A percentile compares a stretch with the other conserved stretches of the same genome.
phyloP scores from a whole-genome alignment of 768 basidiomycete species.

The Amyloporia xantha region DNA sequence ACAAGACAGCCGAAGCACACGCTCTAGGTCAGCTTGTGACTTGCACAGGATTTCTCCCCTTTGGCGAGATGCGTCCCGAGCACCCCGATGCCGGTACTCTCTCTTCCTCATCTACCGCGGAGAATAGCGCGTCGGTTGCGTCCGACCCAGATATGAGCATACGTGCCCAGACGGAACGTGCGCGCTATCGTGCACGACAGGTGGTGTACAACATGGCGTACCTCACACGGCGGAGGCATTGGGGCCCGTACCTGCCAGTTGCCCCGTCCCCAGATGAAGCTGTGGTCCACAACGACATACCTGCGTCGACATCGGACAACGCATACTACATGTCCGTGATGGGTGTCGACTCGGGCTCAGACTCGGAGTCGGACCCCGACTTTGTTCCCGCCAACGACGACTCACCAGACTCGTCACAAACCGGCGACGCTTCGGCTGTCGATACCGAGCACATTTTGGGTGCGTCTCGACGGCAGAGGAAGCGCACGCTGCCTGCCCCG shows the following conservation, averaged over 20 bases:
- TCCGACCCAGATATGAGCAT: constrained; percentile 6
- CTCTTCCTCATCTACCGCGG: neutral
- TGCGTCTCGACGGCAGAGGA: neutral
- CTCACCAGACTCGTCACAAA: neutral
- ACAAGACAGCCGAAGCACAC: constrained; percentile 20
- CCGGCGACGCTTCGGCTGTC: neutral
- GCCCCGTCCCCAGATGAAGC: neutral
- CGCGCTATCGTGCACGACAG: constrained; percentile 6
- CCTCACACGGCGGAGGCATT: constrained; percentile 11
- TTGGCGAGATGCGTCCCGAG: constrained; percentile 1
- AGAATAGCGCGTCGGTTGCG: neutral
- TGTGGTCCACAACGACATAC: neutral
- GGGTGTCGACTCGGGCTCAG: neutral
- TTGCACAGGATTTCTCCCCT: constrained; percentile 34
- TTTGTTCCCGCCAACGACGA: constrained; percentile 5
- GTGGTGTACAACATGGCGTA: constrained; percentile 17
- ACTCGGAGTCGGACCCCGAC: constrained; percentile 8
- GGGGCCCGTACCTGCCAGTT: constrained; percentile 19
- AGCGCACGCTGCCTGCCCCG: constrained; percentile 4
- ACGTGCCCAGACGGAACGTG: constrained; percentile 5
- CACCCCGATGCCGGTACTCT: neutral
- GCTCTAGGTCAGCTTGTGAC: constrained; percentile 36
- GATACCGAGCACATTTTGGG: neutral
- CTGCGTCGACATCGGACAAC: neutral
- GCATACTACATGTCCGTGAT: no score